Conservation (phyloP, 2,329 filamentous ascomycete genomes). For the Thermomyces lanuginosus region DNA sequence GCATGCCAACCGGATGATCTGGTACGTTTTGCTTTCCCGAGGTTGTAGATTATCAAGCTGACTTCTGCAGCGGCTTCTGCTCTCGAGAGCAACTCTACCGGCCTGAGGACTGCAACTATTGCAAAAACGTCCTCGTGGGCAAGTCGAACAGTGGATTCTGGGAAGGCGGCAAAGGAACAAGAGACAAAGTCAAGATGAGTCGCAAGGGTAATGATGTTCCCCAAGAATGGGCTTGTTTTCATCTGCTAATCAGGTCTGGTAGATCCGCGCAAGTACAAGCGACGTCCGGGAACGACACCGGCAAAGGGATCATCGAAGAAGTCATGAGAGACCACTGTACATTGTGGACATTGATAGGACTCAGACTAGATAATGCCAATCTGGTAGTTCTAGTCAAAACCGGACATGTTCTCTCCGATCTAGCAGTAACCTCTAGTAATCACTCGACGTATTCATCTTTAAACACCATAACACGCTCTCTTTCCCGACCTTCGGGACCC, state of each 20-base stretch:
- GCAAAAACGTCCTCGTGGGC: conserved; percentile 53
- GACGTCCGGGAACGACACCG: conserved; percentile 32
- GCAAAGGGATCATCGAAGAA: conserved; percentile 10
- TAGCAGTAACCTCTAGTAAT: too few species aligned
- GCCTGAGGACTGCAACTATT: conserved; percentile 59
- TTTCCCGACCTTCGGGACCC: conserved; percentile 14
- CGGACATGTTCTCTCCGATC: not conserved
- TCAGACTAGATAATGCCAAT: not conserved
- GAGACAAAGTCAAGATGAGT: conserved; percentile 55
- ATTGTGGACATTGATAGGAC: not conserved
- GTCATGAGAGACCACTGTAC: not conserved
- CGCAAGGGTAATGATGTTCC: conserved; percentile 40
- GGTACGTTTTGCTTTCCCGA: conserved; percentile 24
- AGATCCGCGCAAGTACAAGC: conserved; percentile 57
- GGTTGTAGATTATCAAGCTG: conserved; percentile 1
- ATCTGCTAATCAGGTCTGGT: too few species aligned
- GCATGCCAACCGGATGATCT: conserved; percentile 73
- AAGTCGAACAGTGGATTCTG: conserved; percentile 57
- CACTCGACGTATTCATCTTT: conserved; percentile 27
- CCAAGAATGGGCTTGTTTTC: too few species aligned
- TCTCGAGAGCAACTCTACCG: conserved; percentile 67
- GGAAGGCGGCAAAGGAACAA: conserved; percentile 74
- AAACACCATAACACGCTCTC: conserved; percentile 30
- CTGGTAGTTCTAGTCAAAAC: not conserved
- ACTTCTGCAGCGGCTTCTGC: conserved; percentile 43